Base-by-base conservation (phyloP, 2,329 filamentous ascomycete genomes). In the Aspergillus amoenus region DNA sequence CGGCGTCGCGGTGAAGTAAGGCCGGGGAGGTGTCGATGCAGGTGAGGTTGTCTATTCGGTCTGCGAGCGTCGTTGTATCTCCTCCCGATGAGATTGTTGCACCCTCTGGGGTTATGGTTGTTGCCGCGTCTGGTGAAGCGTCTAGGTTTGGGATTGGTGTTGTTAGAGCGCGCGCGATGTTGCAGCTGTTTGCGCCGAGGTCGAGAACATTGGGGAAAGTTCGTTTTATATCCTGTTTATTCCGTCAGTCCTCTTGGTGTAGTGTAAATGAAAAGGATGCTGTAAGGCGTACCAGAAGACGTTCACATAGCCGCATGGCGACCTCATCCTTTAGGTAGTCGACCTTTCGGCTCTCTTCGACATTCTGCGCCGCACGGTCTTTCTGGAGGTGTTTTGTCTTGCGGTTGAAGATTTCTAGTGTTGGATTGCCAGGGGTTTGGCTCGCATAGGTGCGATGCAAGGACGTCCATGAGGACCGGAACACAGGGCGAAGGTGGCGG, bases 261-360 rank as follows among this genome's bases (percentile, higher is more conserved):
- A 22, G 32, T 43, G 21, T 15, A n/a, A 24, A 22, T n/a, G 13
- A 17, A 30, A 24, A 21, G n/a, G 22, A 13, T 30, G n/a, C 24
- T 11, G 22, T 8, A 32, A 42, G 17, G 18, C 73, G 53, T 78
- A 93, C 89, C 64, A 97, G 81, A 49, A 99, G 80, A 46, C 94
- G 84, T 67, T 97, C 93, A 67, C 90, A 91, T 24, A 99, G 79
- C 49, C 94, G 85, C 45, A 82, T 81, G 50, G 94, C 94, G 4
- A 97, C 89, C 73, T 97, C 93, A 70, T 97, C 92, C 72, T 93
- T 92, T 55, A 99, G 79, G 70, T 97, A 97, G 77, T 97, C 94
- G 22, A 91, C 88, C 67, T 90, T 84, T 15, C 93, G 84, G 70
- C 92, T 92, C 61, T 82, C 76, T 62, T 90, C 84, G 9, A 83